Conservation (phyloP, 73 alveolate species). For the Paramecium tetraurelia region DNA sequence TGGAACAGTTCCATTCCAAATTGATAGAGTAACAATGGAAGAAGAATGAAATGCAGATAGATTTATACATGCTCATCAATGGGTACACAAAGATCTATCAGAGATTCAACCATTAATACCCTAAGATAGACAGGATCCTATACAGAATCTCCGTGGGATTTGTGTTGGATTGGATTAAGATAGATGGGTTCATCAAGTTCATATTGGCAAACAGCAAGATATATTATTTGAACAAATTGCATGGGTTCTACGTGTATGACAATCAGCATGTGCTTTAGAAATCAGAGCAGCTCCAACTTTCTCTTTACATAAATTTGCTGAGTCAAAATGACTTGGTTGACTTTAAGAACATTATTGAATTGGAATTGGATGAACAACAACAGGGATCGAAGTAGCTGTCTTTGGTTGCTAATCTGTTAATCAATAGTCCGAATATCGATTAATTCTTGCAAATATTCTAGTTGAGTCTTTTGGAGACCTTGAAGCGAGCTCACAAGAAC, state of each 20-base stretch:
- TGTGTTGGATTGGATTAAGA: not conserved
- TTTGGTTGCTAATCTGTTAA: not conserved
- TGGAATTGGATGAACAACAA: not conserved
- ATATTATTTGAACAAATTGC: not conserved
- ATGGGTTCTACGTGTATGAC: not conserved
- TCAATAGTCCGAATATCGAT: not conserved
- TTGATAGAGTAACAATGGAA: not conserved
- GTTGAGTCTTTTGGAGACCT: not conserved
- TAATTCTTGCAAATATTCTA: not conserved
- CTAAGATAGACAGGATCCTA: not conserved
- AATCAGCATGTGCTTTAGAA: not conserved
- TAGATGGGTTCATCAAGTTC: not conserved
- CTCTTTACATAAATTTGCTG: not conserved
- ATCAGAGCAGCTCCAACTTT: not conserved
- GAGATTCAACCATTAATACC: not conserved
- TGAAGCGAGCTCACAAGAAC: not conserved
- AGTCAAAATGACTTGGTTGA: not conserved
- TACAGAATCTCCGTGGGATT: not conserved
- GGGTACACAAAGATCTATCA: not conserved
- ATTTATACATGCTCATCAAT: not conserved
- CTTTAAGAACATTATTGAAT: not conserved
- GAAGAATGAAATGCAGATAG: not conserved
- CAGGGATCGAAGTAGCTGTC: not conserved
- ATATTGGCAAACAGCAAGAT: not conserved
- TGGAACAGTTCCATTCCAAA: not conserved